A percentile compares a stretch with the other conserved stretches of the same genome.
Conservation (phyloP, 495 filamentous ascomycete genomes). For the Aspergillus heteromorphus region DNA sequence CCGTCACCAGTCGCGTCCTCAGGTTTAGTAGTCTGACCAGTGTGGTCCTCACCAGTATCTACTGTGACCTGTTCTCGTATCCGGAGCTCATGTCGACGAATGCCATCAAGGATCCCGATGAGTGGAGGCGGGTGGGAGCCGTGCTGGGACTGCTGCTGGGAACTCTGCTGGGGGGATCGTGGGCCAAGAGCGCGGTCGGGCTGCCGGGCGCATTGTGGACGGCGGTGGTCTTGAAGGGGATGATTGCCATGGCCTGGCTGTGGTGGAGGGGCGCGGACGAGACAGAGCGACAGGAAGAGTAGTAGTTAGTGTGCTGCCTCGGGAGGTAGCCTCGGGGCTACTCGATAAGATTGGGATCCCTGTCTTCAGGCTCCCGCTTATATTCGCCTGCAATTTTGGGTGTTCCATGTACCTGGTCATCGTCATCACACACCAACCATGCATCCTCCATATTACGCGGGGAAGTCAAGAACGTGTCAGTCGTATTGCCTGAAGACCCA, state of each 20-base stretch:
- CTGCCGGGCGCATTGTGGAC: constrained; percentile 56
- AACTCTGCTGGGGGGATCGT: constrained; percentile 58
- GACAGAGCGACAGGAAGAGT: not conserved
- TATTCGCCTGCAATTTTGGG: too few species aligned
- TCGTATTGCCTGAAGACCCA: too few species aligned
- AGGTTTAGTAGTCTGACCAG: constrained; percentile 67
- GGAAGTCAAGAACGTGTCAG: too few species aligned
- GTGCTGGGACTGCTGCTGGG: constrained; percentile 55
- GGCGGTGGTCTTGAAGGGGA: constrained; percentile 52
- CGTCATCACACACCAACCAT: too few species aligned
- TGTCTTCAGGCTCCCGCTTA: too few species aligned
- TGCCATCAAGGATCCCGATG: constrained; percentile 51
- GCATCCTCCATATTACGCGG: too few species aligned
- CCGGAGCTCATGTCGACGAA: constrained; percentile 36
- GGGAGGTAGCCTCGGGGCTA: too few species aligned
- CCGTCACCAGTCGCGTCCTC: constrained; percentile 57
- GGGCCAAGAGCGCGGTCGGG: constrained; percentile 50
- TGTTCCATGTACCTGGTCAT: too few species aligned
- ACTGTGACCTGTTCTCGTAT: constrained; percentile 62
- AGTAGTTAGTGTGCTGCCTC: not conserved
- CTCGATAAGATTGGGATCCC: too few species aligned
- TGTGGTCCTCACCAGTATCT: constrained; percentile 66
- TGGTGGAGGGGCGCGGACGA: constrained; percentile 29
- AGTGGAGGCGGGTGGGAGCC: constrained; percentile 56
- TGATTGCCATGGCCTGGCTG: constrained; percentile 38